A percentile compares a stretch with the other conserved stretches of the same genome.
Evolutionary conservation across 164 flowering plant genomes (phyloP).

Genomic region (Annona squamosa): DNA sequence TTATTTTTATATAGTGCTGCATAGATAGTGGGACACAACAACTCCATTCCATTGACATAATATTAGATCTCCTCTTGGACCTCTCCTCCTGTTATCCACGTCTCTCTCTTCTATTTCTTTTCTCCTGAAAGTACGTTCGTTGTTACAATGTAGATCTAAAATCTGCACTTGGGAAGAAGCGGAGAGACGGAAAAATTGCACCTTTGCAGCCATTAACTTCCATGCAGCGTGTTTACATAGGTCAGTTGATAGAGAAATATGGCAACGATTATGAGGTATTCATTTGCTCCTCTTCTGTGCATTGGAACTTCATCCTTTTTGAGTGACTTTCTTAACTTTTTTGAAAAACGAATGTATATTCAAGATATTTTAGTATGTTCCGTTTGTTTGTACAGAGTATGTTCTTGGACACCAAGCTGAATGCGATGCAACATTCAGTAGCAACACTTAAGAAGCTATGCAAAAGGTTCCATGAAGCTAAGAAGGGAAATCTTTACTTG

Average conservation of each 20-base stretch:
- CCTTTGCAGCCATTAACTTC: slow-evolving; percentile 66
- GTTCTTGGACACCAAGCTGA: slow-evolving; percentile 81
- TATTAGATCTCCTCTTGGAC: too few relatives aligned
- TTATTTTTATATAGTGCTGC: too few relatives aligned
- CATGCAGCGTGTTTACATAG: slow-evolving; percentile 56
- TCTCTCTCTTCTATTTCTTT: too few relatives aligned
- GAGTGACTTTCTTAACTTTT: too few relatives aligned
- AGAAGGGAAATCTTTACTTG: not conserved
- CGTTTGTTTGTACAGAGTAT: slow-evolving; percentile 46
- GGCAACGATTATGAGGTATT: slow-evolving; percentile 80
- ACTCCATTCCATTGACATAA: too few relatives aligned
- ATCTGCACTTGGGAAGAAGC: slow-evolving; percentile 76
- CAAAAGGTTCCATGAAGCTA: slow-evolving; percentile 42
- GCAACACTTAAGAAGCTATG: slow-evolving; percentile 69
- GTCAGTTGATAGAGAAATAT: slow-evolving; percentile 58
- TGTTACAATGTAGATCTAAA: slow-evolving; percentile 51
- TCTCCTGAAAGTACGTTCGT: not conserved
- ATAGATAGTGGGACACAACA: too few relatives aligned
- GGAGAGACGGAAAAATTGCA: slow-evolving; percentile 69
- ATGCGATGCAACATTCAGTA: slow-evolving; percentile 82
- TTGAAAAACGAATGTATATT: too few relatives aligned
- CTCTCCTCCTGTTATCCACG: too few relatives aligned
- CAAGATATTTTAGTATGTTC: too few relatives aligned
- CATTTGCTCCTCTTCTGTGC: too few relatives aligned
- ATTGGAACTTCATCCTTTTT: too few relatives aligned